A percentile compares a stretch with the other conserved stretches of the same genome.
Evolutionary conservation across 148 eudicot genomes (phyloP).

Genomic region (Persicaria maculosa): DNA sequence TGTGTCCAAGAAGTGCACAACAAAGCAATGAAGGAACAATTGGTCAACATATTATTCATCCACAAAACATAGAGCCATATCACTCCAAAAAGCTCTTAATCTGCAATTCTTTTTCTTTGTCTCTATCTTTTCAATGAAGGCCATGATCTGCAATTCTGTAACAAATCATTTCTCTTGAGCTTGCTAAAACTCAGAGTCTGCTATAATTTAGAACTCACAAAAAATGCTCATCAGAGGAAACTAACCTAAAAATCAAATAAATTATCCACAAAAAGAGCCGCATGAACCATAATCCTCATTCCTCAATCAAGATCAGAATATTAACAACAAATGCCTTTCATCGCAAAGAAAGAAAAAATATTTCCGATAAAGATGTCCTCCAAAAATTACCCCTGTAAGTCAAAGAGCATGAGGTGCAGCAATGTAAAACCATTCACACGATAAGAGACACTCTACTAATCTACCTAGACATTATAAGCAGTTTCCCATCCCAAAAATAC

Average conservation of each 20-base stretch:
- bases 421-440: neutral
- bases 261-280: neutral
- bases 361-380: neutral
- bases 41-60: neutral
- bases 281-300: neutral
- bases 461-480: neutral
- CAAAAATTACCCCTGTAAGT: neutral
- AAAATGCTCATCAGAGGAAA: neutral
- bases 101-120: neutral
- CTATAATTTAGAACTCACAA: neutral
- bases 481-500: neutral
- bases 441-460: neutral
- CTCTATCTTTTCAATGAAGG: neutral
- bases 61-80: neutral
- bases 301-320: neutral
- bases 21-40: neutral
- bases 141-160: neutral
- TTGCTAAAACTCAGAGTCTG: neutral
- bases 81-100: neutral
- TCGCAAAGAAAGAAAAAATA: no score
- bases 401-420: neutral
- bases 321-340: no score
- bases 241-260: neutral
- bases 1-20: neutral
- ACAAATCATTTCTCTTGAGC: neutral